Evolutionary conservation across 345 rosid genomes (phyloP).

Genomic region (Carallia brachiata): DNA sequence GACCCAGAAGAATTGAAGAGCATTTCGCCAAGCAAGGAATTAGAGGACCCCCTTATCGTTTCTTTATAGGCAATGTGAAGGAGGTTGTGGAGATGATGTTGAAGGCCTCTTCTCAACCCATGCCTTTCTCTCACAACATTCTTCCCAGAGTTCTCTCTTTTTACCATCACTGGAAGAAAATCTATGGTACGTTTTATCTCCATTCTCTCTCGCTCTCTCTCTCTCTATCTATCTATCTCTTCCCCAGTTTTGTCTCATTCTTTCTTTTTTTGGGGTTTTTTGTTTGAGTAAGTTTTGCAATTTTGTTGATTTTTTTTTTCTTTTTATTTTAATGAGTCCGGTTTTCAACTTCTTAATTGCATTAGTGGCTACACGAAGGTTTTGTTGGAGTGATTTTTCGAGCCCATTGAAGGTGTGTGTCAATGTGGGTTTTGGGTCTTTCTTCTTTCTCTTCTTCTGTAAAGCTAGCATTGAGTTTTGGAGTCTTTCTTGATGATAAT

Average conservation of each 20-base stretch:
- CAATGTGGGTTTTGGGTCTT: constrained; percentile 1
- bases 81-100: constrained; percentile 89
- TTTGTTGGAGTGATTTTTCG: not conserved
- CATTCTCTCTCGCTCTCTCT: not conserved
- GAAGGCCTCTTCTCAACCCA: constrained; percentile 86
- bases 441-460: not conserved
- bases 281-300: not conserved
- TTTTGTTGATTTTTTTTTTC: not conserved
- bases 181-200: constrained; percentile 53
- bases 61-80: constrained; percentile 92
- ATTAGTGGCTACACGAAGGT: not conserved
- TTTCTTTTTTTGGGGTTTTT: not conserved
- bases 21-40: constrained; percentile 97
- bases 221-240: not conserved
- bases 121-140: constrained; percentile 98
- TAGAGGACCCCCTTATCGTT: constrained; percentile 93
- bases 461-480: not conserved
- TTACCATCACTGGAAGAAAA: constrained; percentile 95
- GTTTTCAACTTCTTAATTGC: not conserved
- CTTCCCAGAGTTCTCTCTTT: constrained; percentile 93
- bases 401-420: not conserved
- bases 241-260: not conserved
- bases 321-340: not conserved
- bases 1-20: constrained; percentile 80
- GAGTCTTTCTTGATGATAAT: constrained; percentile 7